Evolutionary conservation across 1,139 yeast species (phyloP), one percentile per base, ranked within the genome.

Genomic region (Trichomonascaceae sp.): DNA sequence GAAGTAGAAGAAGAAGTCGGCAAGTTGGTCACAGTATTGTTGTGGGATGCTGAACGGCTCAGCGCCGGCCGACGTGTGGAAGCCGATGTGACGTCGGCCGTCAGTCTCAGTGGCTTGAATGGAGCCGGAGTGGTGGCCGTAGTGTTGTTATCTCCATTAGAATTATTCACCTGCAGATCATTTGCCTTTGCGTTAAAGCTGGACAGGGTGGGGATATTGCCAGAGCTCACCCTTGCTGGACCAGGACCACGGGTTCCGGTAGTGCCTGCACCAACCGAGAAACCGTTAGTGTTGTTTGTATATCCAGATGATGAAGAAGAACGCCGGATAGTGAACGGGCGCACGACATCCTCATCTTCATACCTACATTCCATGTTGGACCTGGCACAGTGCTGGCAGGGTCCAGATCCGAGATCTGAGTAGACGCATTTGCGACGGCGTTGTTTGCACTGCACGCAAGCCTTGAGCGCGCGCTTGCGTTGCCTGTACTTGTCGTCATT

Each of bases 401-500:
- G 57, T 26, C 49, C 54, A 30, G 58, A 54, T 13, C 54, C 34
- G 25, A 41, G 45, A 26, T 44, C 40, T 5, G 57, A 53, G 33
- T 50, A 51, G 28, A 45, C 53, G 35, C 58, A 53, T 8, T 57
- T 47, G 35, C 48, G 48, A 47, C 61, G 50, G 36, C 68, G 60
- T 15, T 59, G 50, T 26, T 73, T 62, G 50, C 76, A 70, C 42
- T 59, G 65, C 35, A 51, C 60, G 45, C 76, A 70, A 39, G 74
- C 71, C 44, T 65, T 64, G 48, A 67, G 70, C 1, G 72, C 67
- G 16, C 76, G 53, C 45, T 69, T 69, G 28, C 76, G 57, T 27
- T 67, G 64, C 38, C 69, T 64, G 47, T 70, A 71, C 46, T 61
- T 69, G 26, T 64, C 60, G 48, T 71, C 64, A 48, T 71, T 70